Evolutionary conservation across 2,329 filamentous ascomycete species (phyloP), one percentile per base, ranked within the genome.

Genomic region (Domatiomyces globalis): DNA sequence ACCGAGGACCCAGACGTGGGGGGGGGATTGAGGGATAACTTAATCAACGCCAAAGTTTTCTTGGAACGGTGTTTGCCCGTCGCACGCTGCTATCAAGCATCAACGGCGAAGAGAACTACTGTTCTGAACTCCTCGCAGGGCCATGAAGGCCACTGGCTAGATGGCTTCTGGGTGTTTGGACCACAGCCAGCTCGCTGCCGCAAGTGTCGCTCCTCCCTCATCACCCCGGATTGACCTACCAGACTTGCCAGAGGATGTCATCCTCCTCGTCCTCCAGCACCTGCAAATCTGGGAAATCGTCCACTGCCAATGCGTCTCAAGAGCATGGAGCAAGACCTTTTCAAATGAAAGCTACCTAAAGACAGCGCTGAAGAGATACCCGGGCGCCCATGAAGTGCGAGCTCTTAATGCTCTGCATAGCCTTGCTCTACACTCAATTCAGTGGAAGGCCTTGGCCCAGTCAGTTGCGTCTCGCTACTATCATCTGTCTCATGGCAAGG

Each of bases 201-300:
- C 12, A 10, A 39, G 33, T 39, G 33, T 5, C 15, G 33, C 15
- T 39, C 33, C 33, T 39, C 10, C 2, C 12, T 15, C 33, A 4
- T 5, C n/a, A 2, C 15, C 43, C n/a, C 10, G 10, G 43, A 53
- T 49, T 33, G 51, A 49, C 7, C 22, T 58, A n/a, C 51, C 58
- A 20, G 53, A 57, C 48, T 67, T 83, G 42, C 78, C 79, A n/a
- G 71, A 72, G 58, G 77, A 80, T 49, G 62, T 83, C 46, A 80
- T 83, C 58, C 67, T 79, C 53, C 68, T 79, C 47, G 65, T 83
- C 50, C 53, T 76, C 36, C 66, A 60, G 2, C 62, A 74, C 56
- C 67, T 83, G 15, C 63, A 72, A 0, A 70, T 78, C 2, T 64
- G 60, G 17, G 77, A 80, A 55, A 65, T 72, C 49, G 61, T 81